Base-by-base conservation (phyloP, 306 rosid species). In the Citrullus mucosospermus region DNA sequence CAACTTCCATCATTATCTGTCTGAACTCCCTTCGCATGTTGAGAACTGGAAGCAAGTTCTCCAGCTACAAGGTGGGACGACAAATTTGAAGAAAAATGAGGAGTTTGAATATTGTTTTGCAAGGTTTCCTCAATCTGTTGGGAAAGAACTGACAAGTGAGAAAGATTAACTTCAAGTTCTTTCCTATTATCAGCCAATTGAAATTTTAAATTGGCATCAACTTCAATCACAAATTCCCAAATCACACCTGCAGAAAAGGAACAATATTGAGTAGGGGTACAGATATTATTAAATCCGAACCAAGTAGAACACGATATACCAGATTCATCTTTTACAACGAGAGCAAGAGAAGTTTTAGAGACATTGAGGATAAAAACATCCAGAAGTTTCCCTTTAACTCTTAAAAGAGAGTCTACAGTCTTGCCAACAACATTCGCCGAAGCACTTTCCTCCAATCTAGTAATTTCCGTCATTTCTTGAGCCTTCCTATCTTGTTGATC, bases 141-240 rank as follows among this genome's bases (percentile, higher is more conserved):
- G 83, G 95, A 92, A 58, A 86, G 69, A 71, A 92, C 80, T 86
- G 94, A 87, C 79, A 90, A 71, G 78, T 78, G 88, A 77, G 90
- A 85, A 85, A 92, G 88, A 67, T 91, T 85, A 82, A 87, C 72
- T 63, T 67, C 61, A 75, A 87, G 66, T 69, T 89, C 87, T 78
- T 74, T 85, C 83, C 81, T 83, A 62, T 80, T 44, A 84, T 85
- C 87, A 80, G 56, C 84, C 81, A 79, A 66, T 77, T 87, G 87
- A 76, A 85, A 85, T 36, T 85, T 84, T 80, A 89, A 66, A 83
- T 75, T 82, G 82, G 88, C 78, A 85, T 87, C 90, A 84, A 87
- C 79, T 81, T 89, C 91, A 46, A 90, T 79, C 78, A 87, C 80
- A 82, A 94, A 76, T 85, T 94, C 96, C 80, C 53, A 85, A 61